Conservation (phyloP, 768 basidiomycete species). For the Rhodotorula graminis region DNA sequence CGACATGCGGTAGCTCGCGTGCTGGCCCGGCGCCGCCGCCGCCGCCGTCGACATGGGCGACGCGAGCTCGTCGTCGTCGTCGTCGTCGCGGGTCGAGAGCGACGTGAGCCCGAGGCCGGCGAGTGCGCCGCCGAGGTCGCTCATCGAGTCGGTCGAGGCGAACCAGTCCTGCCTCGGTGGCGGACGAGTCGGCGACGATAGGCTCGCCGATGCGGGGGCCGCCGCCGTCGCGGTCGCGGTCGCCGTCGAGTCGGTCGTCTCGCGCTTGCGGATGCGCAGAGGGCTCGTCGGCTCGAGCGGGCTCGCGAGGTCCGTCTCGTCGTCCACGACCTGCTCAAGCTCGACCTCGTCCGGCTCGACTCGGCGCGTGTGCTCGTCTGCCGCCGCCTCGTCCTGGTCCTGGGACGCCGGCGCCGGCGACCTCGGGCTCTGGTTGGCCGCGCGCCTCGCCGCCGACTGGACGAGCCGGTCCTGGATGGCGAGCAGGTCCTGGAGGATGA, state of each 20-base stretch:
- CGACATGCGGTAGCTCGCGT: background rate
- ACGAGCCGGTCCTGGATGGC: constrained; percentile 30
- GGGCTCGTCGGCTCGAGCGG: background rate
- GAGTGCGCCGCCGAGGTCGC: constrained; percentile 15
- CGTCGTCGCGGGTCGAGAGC: background rate
- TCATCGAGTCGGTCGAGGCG: background rate
- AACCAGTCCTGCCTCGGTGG: background rate
- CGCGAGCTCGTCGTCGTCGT: too few relatives aligned
- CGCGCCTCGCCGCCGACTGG: constrained; percentile 9
- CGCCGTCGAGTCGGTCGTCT: background rate
- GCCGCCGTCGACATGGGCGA: background rate
- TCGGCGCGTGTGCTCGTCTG: background rate
- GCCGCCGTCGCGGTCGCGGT: too few relatives aligned
- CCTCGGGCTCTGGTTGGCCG: background rate
- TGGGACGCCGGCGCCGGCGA: background rate
- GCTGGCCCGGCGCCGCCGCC: too few relatives aligned
- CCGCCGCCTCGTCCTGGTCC: background rate
- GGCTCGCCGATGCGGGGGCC: too few relatives aligned
- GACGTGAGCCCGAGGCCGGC: constrained; percentile 21
- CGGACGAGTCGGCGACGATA: background rate
- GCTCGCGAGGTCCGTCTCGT: background rate
- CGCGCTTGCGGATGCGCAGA: background rate
- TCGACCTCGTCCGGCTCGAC: background rate
- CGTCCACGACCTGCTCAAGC: too few relatives aligned
- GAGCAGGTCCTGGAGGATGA: constrained; percentile 14